Evolutionary conservation across 768 basidiomycete genomes (phyloP).

Genomic region (Agaricus bisporus): DNA sequence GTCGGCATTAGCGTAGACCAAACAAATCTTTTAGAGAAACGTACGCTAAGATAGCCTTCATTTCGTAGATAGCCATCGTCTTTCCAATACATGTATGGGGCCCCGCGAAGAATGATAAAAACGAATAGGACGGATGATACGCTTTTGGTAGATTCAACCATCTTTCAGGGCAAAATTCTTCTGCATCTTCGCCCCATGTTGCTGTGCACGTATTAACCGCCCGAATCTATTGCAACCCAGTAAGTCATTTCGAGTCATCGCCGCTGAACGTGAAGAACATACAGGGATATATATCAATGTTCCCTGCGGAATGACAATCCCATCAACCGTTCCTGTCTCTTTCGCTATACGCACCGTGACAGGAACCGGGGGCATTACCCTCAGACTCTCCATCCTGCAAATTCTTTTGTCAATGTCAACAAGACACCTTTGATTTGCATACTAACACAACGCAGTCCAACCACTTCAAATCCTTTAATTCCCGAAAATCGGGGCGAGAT

Average conservation of each 20-base stretch:
- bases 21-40: neutral
- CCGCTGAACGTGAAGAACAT: neutral
- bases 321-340: constrained; percentile 34
- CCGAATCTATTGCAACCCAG: constrained; percentile 29
- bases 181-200: constrained; percentile 46
- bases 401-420: neutral
- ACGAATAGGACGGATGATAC: constrained; percentile 30
- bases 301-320: constrained; percentile 36
- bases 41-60: constrained; percentile 40
- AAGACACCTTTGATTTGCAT: neutral
- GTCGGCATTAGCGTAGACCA: neutral
- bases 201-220: constrained; percentile 44
- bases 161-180: constrained; percentile 42
- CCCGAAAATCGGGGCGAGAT: constrained; percentile 30
- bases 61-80: constrained; percentile 42
- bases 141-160: constrained; percentile 35
- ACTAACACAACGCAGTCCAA: constrained; percentile 35
- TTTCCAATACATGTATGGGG: constrained; percentile 43
- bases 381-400: constrained; percentile 34
- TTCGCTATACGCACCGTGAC: constrained; percentile 31
- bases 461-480: constrained; percentile 32
- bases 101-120: constrained; percentile 37
- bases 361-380: constrained; percentile 34
- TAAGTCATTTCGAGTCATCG: no score
- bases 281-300: constrained; percentile 36